These are phyloP conservation scores for Tricholoma sp. DNA, from an alignment of 768 basidiomycete species.

Conservation along the genomic window DNA sequence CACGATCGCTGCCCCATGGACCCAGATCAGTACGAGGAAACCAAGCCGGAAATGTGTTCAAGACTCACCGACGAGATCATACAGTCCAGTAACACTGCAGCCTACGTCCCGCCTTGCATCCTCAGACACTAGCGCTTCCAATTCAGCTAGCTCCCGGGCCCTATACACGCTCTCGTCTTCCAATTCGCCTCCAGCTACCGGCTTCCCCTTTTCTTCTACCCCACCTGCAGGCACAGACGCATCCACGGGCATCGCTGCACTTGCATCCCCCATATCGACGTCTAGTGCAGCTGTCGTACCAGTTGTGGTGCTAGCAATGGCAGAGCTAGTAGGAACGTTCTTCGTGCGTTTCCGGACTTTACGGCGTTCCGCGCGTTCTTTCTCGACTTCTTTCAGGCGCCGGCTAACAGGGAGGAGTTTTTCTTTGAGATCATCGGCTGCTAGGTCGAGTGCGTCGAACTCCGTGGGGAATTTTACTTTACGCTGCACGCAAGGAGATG, in stretches of 20 bases:
- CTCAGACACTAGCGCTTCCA: constrained; percentile 60
- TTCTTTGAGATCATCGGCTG: constrained; percentile 70
- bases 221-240: constrained; percentile 13
- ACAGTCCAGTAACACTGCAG: constrained; percentile 73
- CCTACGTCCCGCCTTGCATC: constrained; percentile 67
- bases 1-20: constrained; percentile 61
- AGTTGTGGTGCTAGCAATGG: constrained; percentile 13
- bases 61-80: constrained; percentile 82
- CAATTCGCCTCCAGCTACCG: constrained; percentile 39
- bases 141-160: constrained; percentile 56
- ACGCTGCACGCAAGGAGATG: constrained; percentile 37
- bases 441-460: constrained; percentile 80
- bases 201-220: constrained; percentile 22
- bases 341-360: constrained; percentile 80
- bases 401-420: constrained; percentile 69
- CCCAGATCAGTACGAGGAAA: neutral
- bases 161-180: constrained; percentile 65
- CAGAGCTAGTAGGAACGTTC: constrained; percentile 21
- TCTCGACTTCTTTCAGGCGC: constrained; percentile 74
- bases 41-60: neutral
- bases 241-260: constrained; percentile 14
- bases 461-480: constrained; percentile 92
- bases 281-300: constrained; percentile 27
- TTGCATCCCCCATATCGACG: constrained; percentile 44
- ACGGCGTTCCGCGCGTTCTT: constrained; percentile 76